These are phyloP conservation scores for Pythium periplocum DNA, from an alignment of 352 stramenopile genomes.

Conservation along the genomic window DNA sequence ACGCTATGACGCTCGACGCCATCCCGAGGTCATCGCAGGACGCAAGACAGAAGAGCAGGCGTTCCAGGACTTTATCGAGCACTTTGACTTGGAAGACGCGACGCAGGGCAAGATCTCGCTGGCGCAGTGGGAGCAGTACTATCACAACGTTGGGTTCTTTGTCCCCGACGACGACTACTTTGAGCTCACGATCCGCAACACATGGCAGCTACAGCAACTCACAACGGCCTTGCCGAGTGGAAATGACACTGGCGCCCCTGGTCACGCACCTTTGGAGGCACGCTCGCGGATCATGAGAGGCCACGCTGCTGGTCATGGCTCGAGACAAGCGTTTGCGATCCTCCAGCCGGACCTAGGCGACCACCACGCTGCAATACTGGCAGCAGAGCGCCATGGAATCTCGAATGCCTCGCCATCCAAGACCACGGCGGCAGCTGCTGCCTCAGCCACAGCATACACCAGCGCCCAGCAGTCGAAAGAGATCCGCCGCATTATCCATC, in stretches of 20 bases:
- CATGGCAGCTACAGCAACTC: neutral
- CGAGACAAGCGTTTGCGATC: constrained; percentile 50
- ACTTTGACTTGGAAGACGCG: constrained; percentile 51
- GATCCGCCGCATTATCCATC: constrained; percentile 48
- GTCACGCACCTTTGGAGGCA: too few relatives aligned
- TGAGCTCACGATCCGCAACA: constrained; percentile 89
- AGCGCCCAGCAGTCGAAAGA: constrained; percentile 50
- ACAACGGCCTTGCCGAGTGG: too few relatives aligned
- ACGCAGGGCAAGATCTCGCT: constrained; percentile 57
- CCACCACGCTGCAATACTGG: constrained; percentile 21
- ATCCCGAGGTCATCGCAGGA: constrained; percentile 79
- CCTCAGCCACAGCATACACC: constrained; percentile 1
- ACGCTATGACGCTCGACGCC: constrained; percentile 67
- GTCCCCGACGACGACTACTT: constrained; percentile 93
- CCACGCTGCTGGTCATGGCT: constrained; percentile 34
- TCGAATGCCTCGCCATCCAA: neutral
- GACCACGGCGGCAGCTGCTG: neutral
- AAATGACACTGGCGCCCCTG: too few relatives aligned
- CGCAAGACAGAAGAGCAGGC: constrained; percentile 74
- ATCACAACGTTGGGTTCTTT: constrained; percentile 80
- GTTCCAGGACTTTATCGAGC: constrained; percentile 79
- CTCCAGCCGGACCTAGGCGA: constrained; percentile 55
- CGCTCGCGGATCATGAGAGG: constrained; percentile 18
- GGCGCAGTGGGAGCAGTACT: constrained; percentile 81
- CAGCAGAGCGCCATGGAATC: constrained; percentile 17